Conservation (phyloP, 2,329 filamentous ascomycete species). For the Paecilomyces dactylethromorphus region DNA sequence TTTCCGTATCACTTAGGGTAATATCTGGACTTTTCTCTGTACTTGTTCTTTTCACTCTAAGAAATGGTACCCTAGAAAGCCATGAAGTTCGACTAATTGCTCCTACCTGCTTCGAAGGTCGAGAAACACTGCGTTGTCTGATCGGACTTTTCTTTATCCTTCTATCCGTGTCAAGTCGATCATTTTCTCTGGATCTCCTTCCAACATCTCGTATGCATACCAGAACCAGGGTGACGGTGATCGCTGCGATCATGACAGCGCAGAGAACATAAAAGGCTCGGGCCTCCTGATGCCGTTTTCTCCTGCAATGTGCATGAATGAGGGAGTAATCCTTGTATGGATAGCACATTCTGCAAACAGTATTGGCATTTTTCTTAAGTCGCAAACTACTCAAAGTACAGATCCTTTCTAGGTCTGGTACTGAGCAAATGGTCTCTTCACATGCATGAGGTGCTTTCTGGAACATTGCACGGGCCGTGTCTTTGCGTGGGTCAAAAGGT, state of each 20-base stretch:
- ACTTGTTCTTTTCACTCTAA: background rate
- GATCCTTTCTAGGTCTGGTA: conserved; percentile 3
- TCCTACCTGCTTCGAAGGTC: background rate
- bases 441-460: background rate
- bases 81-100: background rate
- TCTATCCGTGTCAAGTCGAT: background rate
- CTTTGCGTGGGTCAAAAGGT: background rate
- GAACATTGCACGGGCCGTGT: background rate
- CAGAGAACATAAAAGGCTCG: conserved; percentile 10
- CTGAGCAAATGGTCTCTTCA: conserved; percentile 8
- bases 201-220: conserved; percentile 7
- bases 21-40: background rate
- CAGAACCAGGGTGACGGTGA: conserved; percentile 4
- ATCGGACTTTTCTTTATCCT: background rate
- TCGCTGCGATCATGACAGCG: conserved; percentile 5
- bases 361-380: background rate
- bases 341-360: conserved; percentile 11
- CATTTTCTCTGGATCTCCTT: background rate
- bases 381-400: conserved; percentile 3
- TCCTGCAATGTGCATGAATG: conserved; percentile 9
- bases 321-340: conserved; percentile 5
- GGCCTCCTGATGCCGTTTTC: conserved; percentile 6
- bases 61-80: background rate
- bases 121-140: background rate
- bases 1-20: background rate